Percentiles rank a stretch among this genome's conserved stretches.
Conservation (phyloP, 192 early-diverging fungal genomes). For the Phycomyces blakesleeanus region DNA sequence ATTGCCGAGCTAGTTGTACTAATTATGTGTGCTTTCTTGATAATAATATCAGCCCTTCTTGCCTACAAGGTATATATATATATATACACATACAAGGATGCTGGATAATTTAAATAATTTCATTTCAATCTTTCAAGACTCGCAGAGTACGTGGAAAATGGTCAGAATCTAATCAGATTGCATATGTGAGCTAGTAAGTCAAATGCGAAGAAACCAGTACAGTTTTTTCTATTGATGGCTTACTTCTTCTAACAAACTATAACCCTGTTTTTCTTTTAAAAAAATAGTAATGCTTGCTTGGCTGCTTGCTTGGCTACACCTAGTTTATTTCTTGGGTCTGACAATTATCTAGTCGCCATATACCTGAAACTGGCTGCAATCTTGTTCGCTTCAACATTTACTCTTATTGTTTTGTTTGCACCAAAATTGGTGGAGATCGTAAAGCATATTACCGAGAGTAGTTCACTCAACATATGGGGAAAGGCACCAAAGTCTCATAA, state of each 20-base stretch:
- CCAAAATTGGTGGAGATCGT: conserved; percentile 10
- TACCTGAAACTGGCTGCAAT: conserved; percentile 18
- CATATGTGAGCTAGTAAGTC: conserved; percentile 48
- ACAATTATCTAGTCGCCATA: conserved; percentile 11
- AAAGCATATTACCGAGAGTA: background rate
- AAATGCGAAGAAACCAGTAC: too few relatives aligned
- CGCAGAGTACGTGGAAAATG: conserved; percentile 42
- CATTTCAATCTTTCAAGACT: conserved; percentile 24
- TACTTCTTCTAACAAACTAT: background rate
- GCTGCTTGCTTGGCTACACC: conserved; percentile 12
- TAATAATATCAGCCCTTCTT: conserved; percentile 29
- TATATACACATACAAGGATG: too few relatives aligned
- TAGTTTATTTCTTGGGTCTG: conserved; percentile 12
- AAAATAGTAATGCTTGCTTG: conserved; percentile 16
- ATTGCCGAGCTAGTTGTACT: conserved; percentile 23
- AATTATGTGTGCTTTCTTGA: conserved; percentile 7
- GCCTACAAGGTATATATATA: conserved; percentile 45
- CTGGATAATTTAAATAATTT: too few relatives aligned
- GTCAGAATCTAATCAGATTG: conserved; percentile 45
- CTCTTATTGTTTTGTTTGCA: conserved; percentile 12
- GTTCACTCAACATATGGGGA: background rate
- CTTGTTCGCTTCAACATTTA: conserved; percentile 16
- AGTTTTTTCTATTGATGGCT: background rate
- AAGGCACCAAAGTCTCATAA: background rate
- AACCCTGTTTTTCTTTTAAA: conserved; percentile 1